A percentile compares a stretch with the other conserved stretches of the same genome.
Conservation (phyloP, 176 grass and related monocot species). For the Zea mays region DNA sequence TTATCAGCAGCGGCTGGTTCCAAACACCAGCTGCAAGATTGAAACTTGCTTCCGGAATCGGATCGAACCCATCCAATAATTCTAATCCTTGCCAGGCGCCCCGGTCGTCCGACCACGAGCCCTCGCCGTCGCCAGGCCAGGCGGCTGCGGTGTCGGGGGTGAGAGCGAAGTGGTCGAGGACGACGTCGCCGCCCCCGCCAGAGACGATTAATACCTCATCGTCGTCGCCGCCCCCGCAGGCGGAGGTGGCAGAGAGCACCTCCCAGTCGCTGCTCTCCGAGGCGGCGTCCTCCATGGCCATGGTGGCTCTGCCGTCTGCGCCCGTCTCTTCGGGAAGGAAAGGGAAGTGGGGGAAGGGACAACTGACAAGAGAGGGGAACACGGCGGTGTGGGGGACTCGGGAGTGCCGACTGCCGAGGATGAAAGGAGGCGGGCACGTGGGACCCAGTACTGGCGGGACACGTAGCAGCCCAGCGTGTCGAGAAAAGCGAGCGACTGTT, state of each 20-base stretch:
- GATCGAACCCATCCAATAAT: neutral
- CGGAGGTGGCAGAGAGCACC: conserved; percentile 45
- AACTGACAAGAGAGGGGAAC: neutral
- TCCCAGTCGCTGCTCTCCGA: conserved; percentile 59
- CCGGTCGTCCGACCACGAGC: neutral
- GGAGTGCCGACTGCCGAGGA: too few species aligned
- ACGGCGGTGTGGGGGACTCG: neutral
- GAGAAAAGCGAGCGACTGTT: too few species aligned
- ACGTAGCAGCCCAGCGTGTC: too few species aligned
- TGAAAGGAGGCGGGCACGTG: too few species aligned
- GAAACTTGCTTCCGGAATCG: neutral
- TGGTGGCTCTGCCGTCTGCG: neutral
- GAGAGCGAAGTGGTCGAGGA: conserved; percentile 48
- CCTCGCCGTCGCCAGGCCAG: neutral
- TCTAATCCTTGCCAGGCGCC: neutral
- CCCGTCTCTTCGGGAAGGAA: neutral
- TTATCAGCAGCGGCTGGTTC: neutral
- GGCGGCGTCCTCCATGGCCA: conserved; percentile 44
- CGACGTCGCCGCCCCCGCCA: conserved; percentile 34
- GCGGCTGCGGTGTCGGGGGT: neutral
- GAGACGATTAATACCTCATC: neutral
- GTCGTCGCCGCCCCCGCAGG: neutral
- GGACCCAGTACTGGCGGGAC: too few species aligned
- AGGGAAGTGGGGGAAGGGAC: neutral
- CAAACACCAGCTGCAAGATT: neutral